These are phyloP conservation scores for Cystofilobasidium capitatum DNA, from an alignment of 768 basidiomycete genomes.

Conservation along the genomic window DNA sequence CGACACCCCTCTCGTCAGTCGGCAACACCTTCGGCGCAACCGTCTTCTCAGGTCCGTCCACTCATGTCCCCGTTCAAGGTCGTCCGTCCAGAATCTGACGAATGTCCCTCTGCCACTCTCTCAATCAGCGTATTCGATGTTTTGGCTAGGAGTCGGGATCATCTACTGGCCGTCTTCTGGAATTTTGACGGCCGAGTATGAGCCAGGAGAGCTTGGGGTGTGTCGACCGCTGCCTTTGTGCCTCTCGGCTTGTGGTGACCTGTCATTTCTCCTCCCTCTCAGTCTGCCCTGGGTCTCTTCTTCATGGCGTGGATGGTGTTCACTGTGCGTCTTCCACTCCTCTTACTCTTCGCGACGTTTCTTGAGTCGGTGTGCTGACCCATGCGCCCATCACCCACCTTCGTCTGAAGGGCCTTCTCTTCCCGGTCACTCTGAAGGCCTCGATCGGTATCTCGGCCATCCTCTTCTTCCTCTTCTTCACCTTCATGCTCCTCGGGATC, in stretches of 20 bases:
- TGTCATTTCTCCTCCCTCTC: not conserved
- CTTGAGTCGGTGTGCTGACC: not conserved
- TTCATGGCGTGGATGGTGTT: no score
- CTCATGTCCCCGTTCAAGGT: no score
- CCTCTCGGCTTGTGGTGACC: no score
- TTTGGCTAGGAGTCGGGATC: not conserved
- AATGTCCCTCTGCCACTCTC: no score
- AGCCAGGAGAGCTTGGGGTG: not conserved
- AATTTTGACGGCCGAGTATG: not conserved
- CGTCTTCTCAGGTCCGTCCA: no score
- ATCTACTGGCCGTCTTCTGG: not conserved
- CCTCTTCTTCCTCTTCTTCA: not conserved
- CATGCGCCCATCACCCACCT: not conserved
- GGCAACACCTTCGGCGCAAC: slow-evolving; percentile 52
- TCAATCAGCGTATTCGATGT: not conserved
- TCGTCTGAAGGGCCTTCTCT: no score
- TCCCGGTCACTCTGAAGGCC: not conserved
- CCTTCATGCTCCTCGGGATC: not conserved
- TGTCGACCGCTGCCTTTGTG: no score
- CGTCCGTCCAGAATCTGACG: no score
- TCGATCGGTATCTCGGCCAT: not conserved
- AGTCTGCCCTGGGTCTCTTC: no score
- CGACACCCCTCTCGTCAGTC: slow-evolving; percentile 36
- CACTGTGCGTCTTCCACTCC: no score
- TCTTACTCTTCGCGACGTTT: not conserved